Evolutionary conservation across 805 yeast species (phyloP), one percentile per base, ranked within the genome.

Genomic region (Tetrapisispora arboricola): DNA sequence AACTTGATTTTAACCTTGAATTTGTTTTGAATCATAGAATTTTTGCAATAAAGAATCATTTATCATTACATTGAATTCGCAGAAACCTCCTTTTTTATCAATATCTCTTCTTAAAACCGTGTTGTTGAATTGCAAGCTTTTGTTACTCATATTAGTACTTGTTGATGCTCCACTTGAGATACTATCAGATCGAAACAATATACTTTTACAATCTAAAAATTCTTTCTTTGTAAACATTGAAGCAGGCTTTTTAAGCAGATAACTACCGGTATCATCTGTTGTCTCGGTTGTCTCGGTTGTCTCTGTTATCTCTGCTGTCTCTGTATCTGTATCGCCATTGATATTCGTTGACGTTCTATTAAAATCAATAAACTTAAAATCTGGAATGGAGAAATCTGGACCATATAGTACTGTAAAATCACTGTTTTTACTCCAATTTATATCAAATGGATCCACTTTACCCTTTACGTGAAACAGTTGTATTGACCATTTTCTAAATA

Each of bases 331-430:
- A n/a, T n/a, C n/a, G 35, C 6, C 13, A 22, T 32, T 20, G 3
- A 12, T 13, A 4, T 32, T 12, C 5, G 4, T 32, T 16, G n/a
- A n/a, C 4, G 9, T 5, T 12, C 3, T 19, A 6, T 20, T 18
- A 12, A 25, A 25, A 25, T 34, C 24, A 13, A 34, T 34, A 25
- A 25, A 34, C 11, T 36, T 36, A 21, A 27, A 28, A 28, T 28
- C 27, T 20, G 39, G 22, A 8, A 32, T 21, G 21, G 41, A 21
- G 26, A 60, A 45, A 43, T 56, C 50, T 12, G 98, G 98, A 1
- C 98, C 98, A 63, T 88, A 92, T 7, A 90, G 72, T 87, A 96
- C 90, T 1, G 96, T 86, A 20, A 90, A 90, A 56, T 90, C 98
- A 51, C 78, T 78, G 51, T 88, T 96, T 63, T 92, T 92, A 44